These are phyloP conservation scores for Deinandra increscens DNA, from an alignment of 129 eudicot species.

Conservation along the genomic window DNA sequence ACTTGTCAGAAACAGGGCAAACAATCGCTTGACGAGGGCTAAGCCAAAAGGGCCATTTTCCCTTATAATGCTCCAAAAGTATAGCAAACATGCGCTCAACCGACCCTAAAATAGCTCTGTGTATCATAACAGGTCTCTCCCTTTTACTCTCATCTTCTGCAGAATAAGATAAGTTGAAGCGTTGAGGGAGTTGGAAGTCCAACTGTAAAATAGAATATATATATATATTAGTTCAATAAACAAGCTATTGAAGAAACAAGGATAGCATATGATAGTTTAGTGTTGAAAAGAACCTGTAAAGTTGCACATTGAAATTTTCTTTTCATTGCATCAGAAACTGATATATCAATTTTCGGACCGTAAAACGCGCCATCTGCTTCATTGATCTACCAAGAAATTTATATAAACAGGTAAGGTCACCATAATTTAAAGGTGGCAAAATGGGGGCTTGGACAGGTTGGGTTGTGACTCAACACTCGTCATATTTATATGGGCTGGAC, in stretches of 20 bases:
- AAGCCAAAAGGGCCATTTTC: constrained; percentile 99
- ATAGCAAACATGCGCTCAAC: constrained; percentile 98
- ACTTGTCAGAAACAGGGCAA: constrained; percentile 86
- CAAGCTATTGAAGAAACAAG: not conserved
- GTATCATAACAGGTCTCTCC: constrained; percentile 97
- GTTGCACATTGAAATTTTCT: constrained; percentile 98
- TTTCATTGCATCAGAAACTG: constrained; percentile 91
- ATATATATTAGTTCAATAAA: constrained; percentile 3
- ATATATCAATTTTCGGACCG: constrained; percentile 95
- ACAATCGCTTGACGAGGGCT: constrained; percentile 97
- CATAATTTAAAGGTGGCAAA: not conserved
- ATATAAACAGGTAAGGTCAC: not conserved
- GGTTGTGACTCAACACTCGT: too few species aligned
- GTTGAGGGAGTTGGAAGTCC: constrained; percentile 90
- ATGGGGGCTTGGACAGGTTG: too few species aligned
- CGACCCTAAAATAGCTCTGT: constrained; percentile 88
- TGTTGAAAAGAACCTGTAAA: constrained; percentile 55
- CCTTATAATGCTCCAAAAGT: constrained; percentile 89
- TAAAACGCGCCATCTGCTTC: constrained; percentile 98
- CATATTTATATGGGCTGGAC: too few species aligned
- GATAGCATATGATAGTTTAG: not conserved
- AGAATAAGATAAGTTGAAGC: constrained; percentile 71
- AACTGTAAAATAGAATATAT: constrained; percentile 44
- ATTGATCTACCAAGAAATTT: constrained; percentile 46
- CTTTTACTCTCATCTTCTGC: constrained; percentile 81